Base-by-base conservation (phyloP, 2,329 filamentous ascomycete species). In the Exserohilum turcica region DNA sequence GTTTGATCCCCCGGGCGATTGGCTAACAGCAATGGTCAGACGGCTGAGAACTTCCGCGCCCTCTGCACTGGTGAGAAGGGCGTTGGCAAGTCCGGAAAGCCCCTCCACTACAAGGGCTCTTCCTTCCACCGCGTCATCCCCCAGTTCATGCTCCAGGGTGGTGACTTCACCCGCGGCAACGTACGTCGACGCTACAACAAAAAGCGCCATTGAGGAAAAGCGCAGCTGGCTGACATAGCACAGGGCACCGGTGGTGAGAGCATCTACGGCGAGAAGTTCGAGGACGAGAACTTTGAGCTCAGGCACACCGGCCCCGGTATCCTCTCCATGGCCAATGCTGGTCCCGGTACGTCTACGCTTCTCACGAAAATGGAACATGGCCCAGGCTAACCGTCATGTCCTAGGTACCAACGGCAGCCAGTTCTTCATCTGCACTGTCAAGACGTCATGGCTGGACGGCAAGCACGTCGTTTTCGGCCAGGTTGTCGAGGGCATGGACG, bases 141-240 rank as follows among this genome's bases (percentile, higher is more conserved):
- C 82, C 86, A 90, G 71, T 97, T 97, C 79, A 97, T 97, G 93
- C 93, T 96, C 71, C 90, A 96, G 80, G 93, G 93, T 73, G 93
- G 93, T 79, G 93, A 97, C 78, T 97, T 97, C 76, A 97, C 93
- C 48, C 88, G 86, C 46, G 91, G 91, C 74, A 93, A 97, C 76
- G 93, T 93, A 66, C 96, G 64, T 61, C 44, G 18, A 16, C n/a
- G 10, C n/a, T 19, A 33, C 10, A 19, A 37, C 24, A 29, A 9
- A 24, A 9, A 7, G 5, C 5, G 13, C 6, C 13, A 9, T 16
- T 36, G 28, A 33, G 10, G 29, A 38, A n/a, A 13, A 24, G 31
- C n/a, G n/a, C n/a, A 38, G 6, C 19, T 45, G 48, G 43, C 62
- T 66, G 47, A 66, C 43, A 49, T 5, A 16, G 9, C 9, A 21